Evolutionary conservation across 2,329 filamentous ascomycete genomes (phyloP), one percentile per base, ranked within the genome.

Genomic region (Neonectria coccinea): DNA sequence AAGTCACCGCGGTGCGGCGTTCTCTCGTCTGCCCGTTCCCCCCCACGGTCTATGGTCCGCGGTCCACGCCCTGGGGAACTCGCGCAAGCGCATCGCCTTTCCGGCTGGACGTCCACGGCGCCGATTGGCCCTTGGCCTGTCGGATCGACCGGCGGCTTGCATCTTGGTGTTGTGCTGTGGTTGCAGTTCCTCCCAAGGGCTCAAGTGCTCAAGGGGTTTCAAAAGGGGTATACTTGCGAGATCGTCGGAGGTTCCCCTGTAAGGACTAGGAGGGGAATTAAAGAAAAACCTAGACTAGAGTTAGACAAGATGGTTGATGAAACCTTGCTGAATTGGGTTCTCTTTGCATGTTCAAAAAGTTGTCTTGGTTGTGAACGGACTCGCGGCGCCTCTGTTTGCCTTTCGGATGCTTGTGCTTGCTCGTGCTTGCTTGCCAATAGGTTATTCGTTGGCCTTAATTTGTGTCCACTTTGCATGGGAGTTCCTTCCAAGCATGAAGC

Each of bases 1-100:
- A 48, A 53, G 47, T 59, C 48, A 59, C 42, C 44, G 47, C 55
- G 22, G 47, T 57, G 44, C 55, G 22, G 16, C 31, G 31, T 25
- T 25, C 20, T 39, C 55, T 57, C 18, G n/a, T 47, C 44, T 36
- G 33, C 33, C 5, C 33, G 33, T 16, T 36, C 33, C 33, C 33
- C 33, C 33, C 25, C 45, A 50, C 25, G 25, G 25, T 11, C 41
- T 5, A 36, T 14, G 14, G 14, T 7, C 18, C 33, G 14, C 33
- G 14, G 33, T 16, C 33, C 33, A 36, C 33, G 33, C 12, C 45
- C 45, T 22, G 29, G 7, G 25, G 10, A 27, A 50, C 25, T 9
- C n/a, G 8, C 45, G 25, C 25, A 50, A 29, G 8, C 25, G 45
- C 25, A 50, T 50, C 45, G 25, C n/a, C 9, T 50, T 29, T 27